Conservation (phyloP, 495 filamentous ascomycete species). For the Talaromyces adpressus region DNA sequence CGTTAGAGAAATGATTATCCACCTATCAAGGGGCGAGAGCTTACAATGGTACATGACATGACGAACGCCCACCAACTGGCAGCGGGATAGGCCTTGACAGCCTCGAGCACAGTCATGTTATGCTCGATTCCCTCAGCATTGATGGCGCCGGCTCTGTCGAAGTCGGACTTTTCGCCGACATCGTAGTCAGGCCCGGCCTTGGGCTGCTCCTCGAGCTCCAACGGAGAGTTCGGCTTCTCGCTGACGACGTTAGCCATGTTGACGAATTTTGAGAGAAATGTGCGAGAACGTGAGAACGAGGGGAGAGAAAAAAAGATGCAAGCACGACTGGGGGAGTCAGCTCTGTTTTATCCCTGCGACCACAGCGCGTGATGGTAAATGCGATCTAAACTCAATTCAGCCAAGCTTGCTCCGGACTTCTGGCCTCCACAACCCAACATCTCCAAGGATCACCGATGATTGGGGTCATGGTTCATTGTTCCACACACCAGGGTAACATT, state of each 20-base stretch:
- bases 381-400: constrained; percentile 19
- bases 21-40: constrained; percentile 17
- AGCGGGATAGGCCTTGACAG: constrained; percentile 39
- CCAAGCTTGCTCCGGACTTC: constrained; percentile 24
- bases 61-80: constrained; percentile 45
- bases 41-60: constrained; percentile 47
- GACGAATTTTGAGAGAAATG: constrained; percentile 21
- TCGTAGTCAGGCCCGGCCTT: constrained; percentile 29
- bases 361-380: constrained; percentile 14
- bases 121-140: constrained; percentile 38
- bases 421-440: constrained; percentile 17
- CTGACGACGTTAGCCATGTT: constrained; percentile 34
- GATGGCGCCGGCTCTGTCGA: constrained; percentile 39
- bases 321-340: constrained; percentile 21
- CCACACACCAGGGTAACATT: constrained; percentile 13
- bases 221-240: constrained; percentile 27
- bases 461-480: constrained; percentile 10
- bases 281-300: constrained; percentile 10
- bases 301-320: constrained; percentile 17
- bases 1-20: constrained; percentile 22
- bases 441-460: constrained; percentile 10
- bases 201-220: constrained; percentile 33
- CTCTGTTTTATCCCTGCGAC: constrained; percentile 23
- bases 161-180: constrained; percentile 36
- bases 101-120: constrained; percentile 41